Evolutionary conservation across 441 rosid species (phyloP).

Genomic region (Adansonia rubrostipa): DNA sequence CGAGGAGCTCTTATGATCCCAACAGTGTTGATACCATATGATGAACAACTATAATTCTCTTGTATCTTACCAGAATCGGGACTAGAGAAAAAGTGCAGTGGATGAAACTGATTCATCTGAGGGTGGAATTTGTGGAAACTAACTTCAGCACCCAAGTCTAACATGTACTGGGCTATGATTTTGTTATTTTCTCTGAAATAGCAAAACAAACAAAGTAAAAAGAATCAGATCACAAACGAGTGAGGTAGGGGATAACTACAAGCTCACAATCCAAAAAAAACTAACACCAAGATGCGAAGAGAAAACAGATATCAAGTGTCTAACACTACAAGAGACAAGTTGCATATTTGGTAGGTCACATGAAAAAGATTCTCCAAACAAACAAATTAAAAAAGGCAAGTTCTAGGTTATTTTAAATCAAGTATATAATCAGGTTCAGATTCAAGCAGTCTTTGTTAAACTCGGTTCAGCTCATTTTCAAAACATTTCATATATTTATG

Average conservation of each 20-base stretch:
- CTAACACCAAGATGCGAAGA: neutral
- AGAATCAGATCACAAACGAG: neutral
- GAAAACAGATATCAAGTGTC: neutral
- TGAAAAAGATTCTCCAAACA: neutral
- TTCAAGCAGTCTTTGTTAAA: neutral
- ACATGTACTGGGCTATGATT: constrained; percentile 65
- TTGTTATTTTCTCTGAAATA: constrained; percentile 57
- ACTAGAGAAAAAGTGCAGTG: constrained; percentile 79
- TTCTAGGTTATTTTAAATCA: neutral
- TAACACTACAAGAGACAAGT: neutral
- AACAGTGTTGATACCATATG: constrained; percentile 60
- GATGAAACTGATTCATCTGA: constrained; percentile 61
- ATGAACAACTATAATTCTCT: constrained; percentile 60
- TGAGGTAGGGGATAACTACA: neutral
- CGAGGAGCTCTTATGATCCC: constrained; percentile 93
- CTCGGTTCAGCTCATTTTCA: neutral
- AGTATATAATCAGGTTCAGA: neutral
- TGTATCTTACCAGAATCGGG: constrained; percentile 50
- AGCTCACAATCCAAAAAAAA: neutral
- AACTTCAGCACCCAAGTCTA: constrained; percentile 82
- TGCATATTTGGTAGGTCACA: neutral
- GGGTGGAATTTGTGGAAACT: constrained; percentile 75
- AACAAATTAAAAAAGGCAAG: neutral
- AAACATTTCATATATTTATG: neutral
- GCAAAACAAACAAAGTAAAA: neutral